Evolutionary conservation across 805 yeast genomes (phyloP), one percentile per base, ranked within the genome.

Genomic region (Candida ulmi): DNA sequence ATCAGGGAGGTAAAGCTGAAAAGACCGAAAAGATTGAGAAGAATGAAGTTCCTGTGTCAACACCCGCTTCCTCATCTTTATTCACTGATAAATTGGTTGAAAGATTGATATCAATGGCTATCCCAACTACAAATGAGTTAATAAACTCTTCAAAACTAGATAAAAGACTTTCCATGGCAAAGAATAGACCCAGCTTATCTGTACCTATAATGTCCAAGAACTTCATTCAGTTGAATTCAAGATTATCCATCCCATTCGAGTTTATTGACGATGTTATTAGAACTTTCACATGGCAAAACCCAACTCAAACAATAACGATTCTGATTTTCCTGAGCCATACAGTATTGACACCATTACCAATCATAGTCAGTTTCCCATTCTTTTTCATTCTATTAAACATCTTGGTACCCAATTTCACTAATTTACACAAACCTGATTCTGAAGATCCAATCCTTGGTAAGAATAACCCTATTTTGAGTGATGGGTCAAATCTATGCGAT

Each of bases 71-170:
- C 19, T 32, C 35, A 23, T n/a, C 27, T 4, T 28, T 16, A 28
- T 28, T 83, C 54, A 70, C 85, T 0, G 95, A 87, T 48, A 80
- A 80, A 40, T 60, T 87, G 39, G 72, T 87, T 47, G 95, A 88
- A 51, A 74, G 79, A 52, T 64, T 86, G 36, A 62, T 87, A 8
- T 66, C 78, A 17, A 76, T 85, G 80, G 83, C 88, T 1, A 65
- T 86, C 19, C 93, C 95, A 0, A 71, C 84, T 0, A 63, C 76
- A 0, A 67, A 76, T 3, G 72, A 73, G 13, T 17, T 31, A 16
- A 60, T 69, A 17, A 69, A 69, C 17, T 53, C 52, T 8, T 69
- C 68, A 16, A 63, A 68, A 4, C 58, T 81, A 17, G 67, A 72
- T 35, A 69, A 68, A 13, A 62, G 95, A 38, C 64, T 78, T n/a